Evolutionary conservation across 805 yeast genomes (phyloP), one percentile per base, ranked within the genome.

Genomic region (Metahyphopichia silvanorum): DNA sequence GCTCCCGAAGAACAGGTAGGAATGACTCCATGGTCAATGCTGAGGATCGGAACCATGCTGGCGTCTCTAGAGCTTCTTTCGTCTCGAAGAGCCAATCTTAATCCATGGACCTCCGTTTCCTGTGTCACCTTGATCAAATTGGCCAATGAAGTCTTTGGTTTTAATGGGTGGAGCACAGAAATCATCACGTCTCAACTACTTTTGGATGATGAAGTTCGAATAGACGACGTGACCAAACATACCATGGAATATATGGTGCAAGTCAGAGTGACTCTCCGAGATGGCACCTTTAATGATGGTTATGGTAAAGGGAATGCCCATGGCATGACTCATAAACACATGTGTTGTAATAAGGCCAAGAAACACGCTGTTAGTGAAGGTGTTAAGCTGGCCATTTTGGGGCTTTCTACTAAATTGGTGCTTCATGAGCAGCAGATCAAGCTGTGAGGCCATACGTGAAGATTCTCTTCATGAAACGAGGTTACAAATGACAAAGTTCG

Each of bases 91-190:
- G n/a, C n/a, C n/a, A n/a, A n/a, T n/a, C n/a, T n/a, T n/a, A n/a
- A n/a, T n/a, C n/a, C n/a, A n/a, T n/a, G 8, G 16, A 16, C 27
- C 36, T 19, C 20, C 39, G 11, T 32, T 37, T 4, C 54, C 60
- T 35, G 38, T 40, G 14, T 46, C n/a, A n/a, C n/a, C n/a, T n/a
- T 72, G 4, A 46, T 69, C 6, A 51, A 52, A 10, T 49, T 67
- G 35, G 76, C 78, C 1, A 77, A 77, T 37, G 74, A 69, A 23
- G 52, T 67, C 0, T 77, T 75, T 53, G 82, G 82, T 0, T 72
- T 57, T 46, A 63, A 74, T 38, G 82, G 83, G 6, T 77, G 83
- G 83, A 63, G 69, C 5, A 59, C 72, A 20, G 64, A 63, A 29
- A 53, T 77, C 1, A 17, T 64, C 9, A 51, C 47, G 4, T 53